A percentile compares a stretch with the other conserved stretches of the same genome.
Evolutionary conservation across 768 basidiomycete genomes (phyloP).

Genomic region (Hemileccinum impolitum): DNA sequence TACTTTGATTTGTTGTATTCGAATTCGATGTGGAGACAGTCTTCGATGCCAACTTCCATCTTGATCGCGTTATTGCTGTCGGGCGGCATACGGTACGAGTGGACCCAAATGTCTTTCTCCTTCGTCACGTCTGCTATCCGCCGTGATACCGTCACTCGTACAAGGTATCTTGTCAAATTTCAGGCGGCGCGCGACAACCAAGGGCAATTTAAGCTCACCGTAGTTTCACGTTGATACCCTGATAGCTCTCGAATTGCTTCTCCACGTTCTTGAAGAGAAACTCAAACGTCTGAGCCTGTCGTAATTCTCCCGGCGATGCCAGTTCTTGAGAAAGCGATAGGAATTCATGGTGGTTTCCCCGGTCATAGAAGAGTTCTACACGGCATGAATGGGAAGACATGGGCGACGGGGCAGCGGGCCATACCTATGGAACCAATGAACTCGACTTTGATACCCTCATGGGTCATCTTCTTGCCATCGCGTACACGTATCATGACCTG

Average conservation of each 20-base stretch:
- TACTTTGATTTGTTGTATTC: constrained; percentile 99
- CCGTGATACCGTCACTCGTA: constrained; percentile 87
- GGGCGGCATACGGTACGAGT: constrained; percentile 97
- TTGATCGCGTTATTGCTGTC: constrained; percentile 98
- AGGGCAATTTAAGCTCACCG: constrained; percentile 50
- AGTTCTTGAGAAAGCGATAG: constrained; percentile 93
- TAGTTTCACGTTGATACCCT: constrained; percentile 97
- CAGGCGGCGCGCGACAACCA: background rate
- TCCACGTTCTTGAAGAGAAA: constrained; percentile 99
- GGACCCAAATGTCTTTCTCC: constrained; percentile 96
- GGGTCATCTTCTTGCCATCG: constrained; percentile 91
- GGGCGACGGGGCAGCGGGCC: constrained; percentile 22
- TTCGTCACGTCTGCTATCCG: constrained; percentile 91
- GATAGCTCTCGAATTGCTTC: constrained; percentile 98
- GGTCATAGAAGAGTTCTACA: constrained; percentile 86
- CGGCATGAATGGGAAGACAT: background rate
- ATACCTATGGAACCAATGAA: constrained; percentile 93
- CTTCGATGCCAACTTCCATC: constrained; percentile 99
- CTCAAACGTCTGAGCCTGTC: constrained; percentile 93
- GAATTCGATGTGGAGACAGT: constrained; percentile 97
- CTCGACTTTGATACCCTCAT: constrained; percentile 97
- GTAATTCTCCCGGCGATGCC: constrained; percentile 94
- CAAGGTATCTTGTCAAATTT: constrained; percentile 66
- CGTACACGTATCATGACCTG: constrained; percentile 85
- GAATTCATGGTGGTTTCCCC: constrained; percentile 98